Conservation (phyloP, 2,329 filamentous ascomycete species). For the Cordyceps javanica region DNA sequence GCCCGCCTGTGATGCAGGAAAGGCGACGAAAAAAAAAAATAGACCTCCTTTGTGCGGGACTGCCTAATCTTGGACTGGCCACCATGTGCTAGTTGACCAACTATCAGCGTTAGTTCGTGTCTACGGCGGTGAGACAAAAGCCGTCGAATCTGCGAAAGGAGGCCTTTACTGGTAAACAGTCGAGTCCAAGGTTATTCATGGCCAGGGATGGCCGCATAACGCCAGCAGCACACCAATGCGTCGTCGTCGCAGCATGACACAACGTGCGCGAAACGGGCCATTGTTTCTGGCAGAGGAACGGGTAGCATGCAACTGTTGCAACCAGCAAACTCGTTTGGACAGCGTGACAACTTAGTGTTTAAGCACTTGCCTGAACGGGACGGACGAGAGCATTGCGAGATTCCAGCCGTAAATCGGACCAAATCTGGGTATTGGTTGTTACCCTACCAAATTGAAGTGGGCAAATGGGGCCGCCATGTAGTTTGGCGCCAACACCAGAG, state of each 20-base stretch:
- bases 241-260: too few species aligned
- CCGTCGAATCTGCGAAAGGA: not conserved
- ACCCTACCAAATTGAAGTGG: conserved; percentile 10
- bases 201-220: not conserved
- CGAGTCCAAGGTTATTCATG: not conserved
- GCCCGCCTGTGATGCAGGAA: too few species aligned
- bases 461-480: not conserved
- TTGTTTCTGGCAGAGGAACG: too few species aligned
- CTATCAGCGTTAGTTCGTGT: not conserved
- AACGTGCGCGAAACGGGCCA: not conserved
- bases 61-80: not conserved
- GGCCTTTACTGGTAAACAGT: too few species aligned
- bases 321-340: not conserved
- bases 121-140: not conserved
- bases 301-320: not conserved
- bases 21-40: not conserved
- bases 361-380: not conserved
- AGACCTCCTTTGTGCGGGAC: too few species aligned
- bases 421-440: conserved; percentile 4
- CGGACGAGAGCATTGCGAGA: not conserved
- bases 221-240: not conserved
- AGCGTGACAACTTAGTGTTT: not conserved
- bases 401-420: conserved; percentile 9
- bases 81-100: not conserved
- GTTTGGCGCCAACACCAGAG: conserved; percentile 1